A percentile compares a stretch with the other conserved stretches of the same genome.
phyloP scores from a whole-genome alignment of 371 early-diverging fungal genomes.

The Mucor indicus region DNA sequence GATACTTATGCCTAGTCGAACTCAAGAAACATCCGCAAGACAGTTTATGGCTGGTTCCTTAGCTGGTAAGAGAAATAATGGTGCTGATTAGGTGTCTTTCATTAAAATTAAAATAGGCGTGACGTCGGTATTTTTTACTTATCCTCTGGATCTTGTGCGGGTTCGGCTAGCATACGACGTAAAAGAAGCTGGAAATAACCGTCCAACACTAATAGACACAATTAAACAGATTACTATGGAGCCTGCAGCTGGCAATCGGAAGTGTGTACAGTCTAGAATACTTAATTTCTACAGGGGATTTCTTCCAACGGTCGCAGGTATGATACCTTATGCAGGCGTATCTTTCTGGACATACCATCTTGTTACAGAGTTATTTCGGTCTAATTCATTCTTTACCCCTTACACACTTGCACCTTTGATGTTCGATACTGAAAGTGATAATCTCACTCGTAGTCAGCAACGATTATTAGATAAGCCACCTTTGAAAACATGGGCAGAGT shows the following conservation, averaged over 20 bases:
- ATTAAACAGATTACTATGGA: slow-evolving; percentile 56
- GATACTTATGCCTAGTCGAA: slow-evolving; percentile 69
- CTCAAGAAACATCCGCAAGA: slow-evolving; percentile 55
- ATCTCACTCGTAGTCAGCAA: slow-evolving; percentile 28
- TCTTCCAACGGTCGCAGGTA: slow-evolving; percentile 85
- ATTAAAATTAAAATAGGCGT: slow-evolving; percentile 54
- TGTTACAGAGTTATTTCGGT: slow-evolving; percentile 56
- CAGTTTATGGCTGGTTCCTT: slow-evolving; percentile 77
- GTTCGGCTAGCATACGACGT: slow-evolving; percentile 91
- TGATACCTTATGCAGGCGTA: slow-evolving; percentile 95
- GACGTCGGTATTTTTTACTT: slow-evolving; percentile 88
- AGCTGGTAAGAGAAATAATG: slow-evolving; percentile 55
- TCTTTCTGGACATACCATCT: slow-evolving; percentile 79
- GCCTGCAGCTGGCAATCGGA: slow-evolving; percentile 37
- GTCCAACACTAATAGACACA: slow-evolving; percentile 34
- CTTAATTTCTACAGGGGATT: slow-evolving; percentile 93
- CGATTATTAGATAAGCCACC: slow-evolving; percentile 27
- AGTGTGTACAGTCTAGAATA: slow-evolving; percentile 21
- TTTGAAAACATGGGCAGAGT: slow-evolving; percentile 71
- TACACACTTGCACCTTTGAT: slow-evolving; percentile 24
- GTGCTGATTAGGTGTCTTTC: neutral
- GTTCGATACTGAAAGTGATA: slow-evolving; percentile 20
- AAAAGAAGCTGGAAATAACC: slow-evolving; percentile 26
- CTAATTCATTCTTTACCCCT: slow-evolving; percentile 31
- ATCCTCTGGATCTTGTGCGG: slow-evolving; percentile 92